Percentiles rank a stretch among this genome's conserved stretches.
phyloP scores from a whole-genome alignment of 192 early-diverging fungal genomes.

The Mycoemilia scoparia region DNA sequence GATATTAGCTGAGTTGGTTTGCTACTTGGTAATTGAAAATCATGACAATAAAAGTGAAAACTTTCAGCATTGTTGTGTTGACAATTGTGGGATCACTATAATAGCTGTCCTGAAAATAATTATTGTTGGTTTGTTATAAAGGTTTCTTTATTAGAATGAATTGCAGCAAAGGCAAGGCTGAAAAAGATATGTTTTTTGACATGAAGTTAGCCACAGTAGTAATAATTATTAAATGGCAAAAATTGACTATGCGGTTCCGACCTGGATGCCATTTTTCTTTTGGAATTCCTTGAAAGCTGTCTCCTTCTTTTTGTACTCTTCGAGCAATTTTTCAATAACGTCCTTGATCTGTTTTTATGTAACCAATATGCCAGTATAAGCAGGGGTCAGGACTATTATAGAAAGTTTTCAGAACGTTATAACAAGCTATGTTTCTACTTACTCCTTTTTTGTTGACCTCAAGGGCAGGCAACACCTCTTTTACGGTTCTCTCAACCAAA shows the following conservation, averaged over 20 bases:
- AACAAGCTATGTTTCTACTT: too few species aligned
- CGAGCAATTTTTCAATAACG: constrained; percentile 56
- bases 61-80: too few species aligned
- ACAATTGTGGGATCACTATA: background rate
- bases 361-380: constrained; percentile 16
- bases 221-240: background rate
- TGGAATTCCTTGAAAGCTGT: constrained; percentile 73
- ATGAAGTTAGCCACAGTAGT: too few species aligned
- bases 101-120: background rate
- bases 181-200: too few species aligned
- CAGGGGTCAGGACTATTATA: background rate
- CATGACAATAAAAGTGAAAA: background rate
- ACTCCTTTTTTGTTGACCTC: constrained; percentile 68
- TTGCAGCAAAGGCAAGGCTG: background rate
- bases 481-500: constrained; percentile 78
- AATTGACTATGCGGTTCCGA: constrained; percentile 14
- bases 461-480: constrained; percentile 77
- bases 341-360: too few species aligned
- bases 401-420: background rate
- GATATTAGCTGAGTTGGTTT: too few species aligned
- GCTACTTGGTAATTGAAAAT: too few species aligned
- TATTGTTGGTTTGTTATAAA: background rate
- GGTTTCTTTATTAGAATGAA: background rate
- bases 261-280: constrained; percentile 75
- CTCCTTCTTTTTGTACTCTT: constrained; percentile 76